Base-by-base conservation (phyloP, 2,329 filamentous ascomycete genomes). In the Colletotrichum spinosum region DNA sequence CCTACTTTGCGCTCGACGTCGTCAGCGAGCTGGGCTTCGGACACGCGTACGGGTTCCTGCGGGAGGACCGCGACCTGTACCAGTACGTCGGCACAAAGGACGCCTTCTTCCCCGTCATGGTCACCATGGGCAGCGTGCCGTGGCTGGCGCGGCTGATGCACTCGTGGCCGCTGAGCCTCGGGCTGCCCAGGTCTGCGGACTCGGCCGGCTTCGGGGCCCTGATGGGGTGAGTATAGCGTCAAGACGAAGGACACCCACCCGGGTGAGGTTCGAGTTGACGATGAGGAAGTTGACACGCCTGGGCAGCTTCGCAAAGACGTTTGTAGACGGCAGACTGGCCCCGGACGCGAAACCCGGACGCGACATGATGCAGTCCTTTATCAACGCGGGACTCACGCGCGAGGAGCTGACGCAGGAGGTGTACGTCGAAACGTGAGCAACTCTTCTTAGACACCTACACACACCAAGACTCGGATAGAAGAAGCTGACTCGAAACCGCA, bases 171-270 rank as follows among this genome's bases (percentile, higher is more conserved):
- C 63, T 71, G 3, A 64, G 70, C 7, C 54, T 60, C 13, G 45
- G 70, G 2, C 59, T 75, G 34, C 72, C 74, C 0, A 70, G 71
- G 49, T 61, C 67, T 1, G 70, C 67, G 2, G 74, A 74, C 62
- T 74, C 71, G 25, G 52, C 77, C 34, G 78, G 79, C 1, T 75
- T 81, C 37, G 79, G 80, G 4, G 66, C 68, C 6, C 53, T 67
- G 2, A 69, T 68, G 39, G 73, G 72, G 73, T 73, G 33, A 46
- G 66, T 10, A 17, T 17, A 17, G 10, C 10, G 10, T 9, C n/a
- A 9, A 46, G 13, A 8, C 44, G n/a, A 4, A 17, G 9, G 10
- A 9, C 3, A 7, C 7, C n/a, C n/a, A n/a, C n/a, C 25, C 17
- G 44, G 8, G 38, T 13, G 8, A 10, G 12, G 3, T 41, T 2